Base-by-base conservation (phyloP, 1,139 yeast species). In the Taphrina communis region DNA sequence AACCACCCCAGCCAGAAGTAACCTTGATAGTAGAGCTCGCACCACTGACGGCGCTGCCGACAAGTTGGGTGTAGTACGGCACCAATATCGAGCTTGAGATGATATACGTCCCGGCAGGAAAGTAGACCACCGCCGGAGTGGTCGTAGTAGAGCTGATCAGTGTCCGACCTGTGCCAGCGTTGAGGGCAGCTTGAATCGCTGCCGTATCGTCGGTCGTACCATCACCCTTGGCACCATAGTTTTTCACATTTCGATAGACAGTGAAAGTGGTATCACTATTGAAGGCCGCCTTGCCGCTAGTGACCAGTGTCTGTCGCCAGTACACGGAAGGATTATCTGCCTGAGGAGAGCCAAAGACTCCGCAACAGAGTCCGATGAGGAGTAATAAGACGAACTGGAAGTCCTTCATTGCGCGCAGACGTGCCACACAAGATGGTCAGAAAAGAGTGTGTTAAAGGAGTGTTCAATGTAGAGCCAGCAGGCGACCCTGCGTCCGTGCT, bases 41-140 rank as follows among this genome's bases (percentile, higher is more conserved):
- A 44, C 52, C 53, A 58, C 38, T 17, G 42, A 58, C 25, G 19
- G 53, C 46, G 50, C 66, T 65, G 12, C 71, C 71, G 31, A 70
- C 41, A 19, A 70, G 42, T 17, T 63, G 66, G 12, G 71, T 70
- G 51, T 65, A 66, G 38, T 68, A 70, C 17, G 69, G 66, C 11
- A 65, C 21, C 50, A 50, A 65, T 14, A 70, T 46, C 12, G 68
- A 17, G 41, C 56, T 39, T 17, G 57, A 62, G 42, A 70, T 38
- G 42, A 70, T 39, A 39, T 70, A 70, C 11, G 62, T 68, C 6
- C 71, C 71, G 8, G 63, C 53, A 1, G 71, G 71, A 58, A 70
- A 70, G 51, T 70, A 70, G n/a, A 70, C 69, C 9, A 69, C 53
- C 17, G 71, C 71, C 14, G 71, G 71, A 8, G 69, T 55, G 39